Evolutionary conservation across 2,329 filamentous ascomycete genomes (phyloP).

Genomic region (Corniculantispora saksenae): DNA sequence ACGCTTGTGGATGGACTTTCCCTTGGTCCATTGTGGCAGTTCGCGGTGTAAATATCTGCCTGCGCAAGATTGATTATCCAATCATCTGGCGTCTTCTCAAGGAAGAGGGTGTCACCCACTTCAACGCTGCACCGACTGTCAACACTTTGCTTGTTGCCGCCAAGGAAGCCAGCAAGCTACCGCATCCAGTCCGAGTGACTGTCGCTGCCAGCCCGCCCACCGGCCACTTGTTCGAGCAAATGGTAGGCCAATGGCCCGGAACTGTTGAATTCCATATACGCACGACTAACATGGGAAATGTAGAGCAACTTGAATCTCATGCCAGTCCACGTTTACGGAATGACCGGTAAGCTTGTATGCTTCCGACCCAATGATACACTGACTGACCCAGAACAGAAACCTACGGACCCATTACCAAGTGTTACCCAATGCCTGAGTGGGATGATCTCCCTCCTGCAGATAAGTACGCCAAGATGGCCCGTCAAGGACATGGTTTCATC

Average conservation of each 20-base stretch:
- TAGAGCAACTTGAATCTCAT: slow-evolving; percentile 70
- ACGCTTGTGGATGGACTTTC: slow-evolving; percentile 79
- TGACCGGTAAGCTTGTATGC: slow-evolving; percentile 47
- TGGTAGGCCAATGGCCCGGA: slow-evolving; percentile 54
- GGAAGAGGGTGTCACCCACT: slow-evolving; percentile 86
- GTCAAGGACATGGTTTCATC: slow-evolving; percentile 90
- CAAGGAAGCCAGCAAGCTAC: slow-evolving; percentile 70
- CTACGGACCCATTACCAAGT: slow-evolving; percentile 93
- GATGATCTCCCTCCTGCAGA: slow-evolving; percentile 71
- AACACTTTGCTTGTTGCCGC: slow-evolving; percentile 89
- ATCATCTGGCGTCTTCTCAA: slow-evolving; percentile 89
- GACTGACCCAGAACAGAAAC: slow-evolving; percentile 58
- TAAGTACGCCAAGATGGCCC: slow-evolving; percentile 85
- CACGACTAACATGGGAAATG: not conserved
- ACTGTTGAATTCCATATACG: not conserved
- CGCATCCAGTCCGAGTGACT: slow-evolving; percentile 76
- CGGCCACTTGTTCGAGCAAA: slow-evolving; percentile 87
- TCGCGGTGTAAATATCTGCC: slow-evolving; percentile 89
- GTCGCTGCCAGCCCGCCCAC: slow-evolving; percentile 92
- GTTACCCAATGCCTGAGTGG: slow-evolving; percentile 86
- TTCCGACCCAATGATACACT: not conserved
- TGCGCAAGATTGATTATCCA: slow-evolving; percentile 93
- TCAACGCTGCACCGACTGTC: slow-evolving; percentile 93
- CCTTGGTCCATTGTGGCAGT: slow-evolving; percentile 93
- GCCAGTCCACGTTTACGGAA: slow-evolving; percentile 91